Base-by-base conservation (phyloP, 2,329 filamentous ascomycete species). In the Exophiala bonariae region DNA sequence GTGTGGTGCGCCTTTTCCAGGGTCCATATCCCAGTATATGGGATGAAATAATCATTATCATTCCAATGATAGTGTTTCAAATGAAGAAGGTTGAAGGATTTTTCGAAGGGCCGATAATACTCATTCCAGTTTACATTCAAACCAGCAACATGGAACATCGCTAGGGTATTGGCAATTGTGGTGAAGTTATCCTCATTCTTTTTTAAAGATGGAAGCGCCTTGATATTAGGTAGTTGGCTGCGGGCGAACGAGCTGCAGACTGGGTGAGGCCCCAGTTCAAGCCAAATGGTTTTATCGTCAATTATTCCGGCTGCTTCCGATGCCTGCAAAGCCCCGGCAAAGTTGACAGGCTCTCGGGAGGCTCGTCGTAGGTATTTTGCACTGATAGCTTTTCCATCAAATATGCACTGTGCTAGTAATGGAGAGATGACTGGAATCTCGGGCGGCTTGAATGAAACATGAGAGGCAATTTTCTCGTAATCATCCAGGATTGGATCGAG, bases 251-350 rank as follows among this genome's bases (percentile, higher is more conserved):
- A 78, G 35, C 77, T 76, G 65, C 81, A 86, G 11, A 89, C 79
- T 0, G 85, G 84, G 59, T 88, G 83, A 30, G 86, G 85, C n/a
- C 86, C 86, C 54, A 89, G 70, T 63, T 90, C 86, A 46, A 90
- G 70, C 79, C 81, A 89, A 22, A 82, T 75, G 4, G 83, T 86
- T 67, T 82, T 81, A 54, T 83, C 80, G 52, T 84, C 76, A 37
- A 87, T 79, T 13, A 77, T 65, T 50, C 77, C 78, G n/a, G 75
- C 70, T 40, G 78, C 71, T 59, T 81, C 76, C 6, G 81, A 83
- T 31, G 73, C 73, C 11, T 78, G 68, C 1, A 90, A 68, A 6
- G 81, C 85, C 39, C 75, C 78, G 49, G 78, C 73, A 67, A 89
- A 86, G 66, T 88, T 78, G 57, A 89, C 86, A 5, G 85, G 73